Conservation (phyloP, 371 early-diverging fungal genomes). For the Mucor sp. region DNA sequence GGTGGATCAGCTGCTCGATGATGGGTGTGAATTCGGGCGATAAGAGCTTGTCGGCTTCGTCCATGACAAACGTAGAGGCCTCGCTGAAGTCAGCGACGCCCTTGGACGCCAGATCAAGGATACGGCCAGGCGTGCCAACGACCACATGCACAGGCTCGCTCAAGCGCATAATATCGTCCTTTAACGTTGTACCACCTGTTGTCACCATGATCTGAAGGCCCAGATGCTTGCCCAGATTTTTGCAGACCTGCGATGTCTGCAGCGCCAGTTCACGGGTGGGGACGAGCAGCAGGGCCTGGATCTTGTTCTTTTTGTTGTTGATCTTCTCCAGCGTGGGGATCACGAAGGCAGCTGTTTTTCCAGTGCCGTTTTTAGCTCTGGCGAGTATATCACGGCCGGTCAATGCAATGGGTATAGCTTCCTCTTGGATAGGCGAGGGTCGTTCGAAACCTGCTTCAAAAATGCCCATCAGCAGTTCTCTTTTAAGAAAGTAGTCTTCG, state of each 20-base stretch:
- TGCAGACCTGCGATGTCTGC: slow-evolving; percentile 94
- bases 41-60: slow-evolving; percentile 98
- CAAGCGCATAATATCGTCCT: slow-evolving; percentile 97
- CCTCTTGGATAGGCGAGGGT: slow-evolving; percentile 99
- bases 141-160: slow-evolving; percentile 90
- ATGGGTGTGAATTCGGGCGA: slow-evolving; percentile 95
- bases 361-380: slow-evolving; percentile 98
- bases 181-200: slow-evolving; percentile 95
- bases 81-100: slow-evolving; percentile 85
- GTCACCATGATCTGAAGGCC: slow-evolving; percentile 94
- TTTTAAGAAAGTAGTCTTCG: slow-evolving; percentile 95
- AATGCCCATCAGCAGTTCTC: slow-evolving; percentile 96
- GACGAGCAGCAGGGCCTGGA: slow-evolving; percentile 88
- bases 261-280: slow-evolving; percentile 98
- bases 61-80: slow-evolving; percentile 92
- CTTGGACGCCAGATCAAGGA: slow-evolving; percentile 93
- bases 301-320: slow-evolving; percentile 70
- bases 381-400: slow-evolving; percentile 95
- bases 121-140: slow-evolving; percentile 97
- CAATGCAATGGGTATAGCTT: slow-evolving; percentile 95
- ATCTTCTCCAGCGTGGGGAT: slow-evolving; percentile 96
- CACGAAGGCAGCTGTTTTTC: slow-evolving; percentile 97
- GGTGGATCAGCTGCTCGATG: slow-evolving; percentile 88
- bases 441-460: slow-evolving; percentile 98
- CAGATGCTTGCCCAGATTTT: slow-evolving; percentile 90